Conservation (phyloP, 1,139 yeast genomes). For the Hyphopichia fennica region DNA sequence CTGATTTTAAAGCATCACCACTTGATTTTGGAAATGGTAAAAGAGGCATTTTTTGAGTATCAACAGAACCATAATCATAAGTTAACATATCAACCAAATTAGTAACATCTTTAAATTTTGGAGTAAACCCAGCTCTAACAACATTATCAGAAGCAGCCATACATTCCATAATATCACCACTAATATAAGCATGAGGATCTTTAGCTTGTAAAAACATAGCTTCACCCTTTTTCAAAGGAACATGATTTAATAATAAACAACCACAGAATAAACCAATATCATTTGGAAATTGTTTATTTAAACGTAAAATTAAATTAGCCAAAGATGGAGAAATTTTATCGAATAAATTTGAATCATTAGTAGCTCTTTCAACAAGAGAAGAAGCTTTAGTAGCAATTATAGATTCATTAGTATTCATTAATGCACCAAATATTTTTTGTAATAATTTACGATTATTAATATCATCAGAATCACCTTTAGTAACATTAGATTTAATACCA, state of each 20-base stretch:
- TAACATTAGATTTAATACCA: constrained; percentile 48
- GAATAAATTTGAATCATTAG: constrained; percentile 48
- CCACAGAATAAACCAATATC: constrained; percentile 97
- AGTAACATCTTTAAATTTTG: constrained; percentile 93
- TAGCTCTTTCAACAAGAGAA: constrained; percentile 62
- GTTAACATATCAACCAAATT: constrained; percentile 90
- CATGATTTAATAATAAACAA: constrained; percentile 86
- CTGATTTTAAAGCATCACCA: constrained; percentile 63
- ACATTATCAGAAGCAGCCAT: constrained; percentile 99
- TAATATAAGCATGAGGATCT: constrained; percentile 96
- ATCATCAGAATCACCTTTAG: constrained; percentile 48
- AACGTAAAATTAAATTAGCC: constrained; percentile 70
- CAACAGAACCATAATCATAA: constrained; percentile 84
- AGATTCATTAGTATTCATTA: constrained; percentile 75
- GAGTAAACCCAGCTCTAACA: constrained; percentile 97
- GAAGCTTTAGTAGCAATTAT: constrained; percentile 56
- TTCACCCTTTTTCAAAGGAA: constrained; percentile 81
- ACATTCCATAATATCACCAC: constrained; percentile 97
- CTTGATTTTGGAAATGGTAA: constrained; percentile 58
- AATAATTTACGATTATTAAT: constrained; percentile 58
- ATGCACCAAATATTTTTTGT: constrained; percentile 71
- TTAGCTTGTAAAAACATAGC: constrained; percentile 96
- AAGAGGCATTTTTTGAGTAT: constrained; percentile 87
- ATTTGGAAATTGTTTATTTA: constrained; percentile 84
- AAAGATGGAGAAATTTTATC: constrained; percentile 47